Base-by-base conservation (phyloP, 345 rosid genomes). In the Aethionema arabicum region DNA sequence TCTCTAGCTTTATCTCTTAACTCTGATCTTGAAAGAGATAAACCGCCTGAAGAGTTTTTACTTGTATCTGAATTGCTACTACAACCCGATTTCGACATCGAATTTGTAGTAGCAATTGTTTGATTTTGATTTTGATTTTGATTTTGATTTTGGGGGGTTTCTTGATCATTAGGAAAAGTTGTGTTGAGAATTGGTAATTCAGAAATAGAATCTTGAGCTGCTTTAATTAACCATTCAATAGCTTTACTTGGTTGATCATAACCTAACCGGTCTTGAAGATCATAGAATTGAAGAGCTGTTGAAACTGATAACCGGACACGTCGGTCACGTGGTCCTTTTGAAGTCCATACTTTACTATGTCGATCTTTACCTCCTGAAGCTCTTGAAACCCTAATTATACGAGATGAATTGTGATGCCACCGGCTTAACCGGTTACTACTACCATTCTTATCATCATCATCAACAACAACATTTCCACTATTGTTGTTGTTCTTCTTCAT, bases 361-460 rank as follows among this genome's bases (percentile, higher is more conserved):
- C 99, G 80, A 74, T 93, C 99, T 77, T 93, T 93, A 2, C 99
- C 99, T 40, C 99, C 96, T 2, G 99, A 85, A 44, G 99, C 91
- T 57, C 97, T 71, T 0, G 99, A 87, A 79, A 90, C 99, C 93
- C 97, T 86, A 75, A 90, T 83, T 46, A 93, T 93, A 59, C 99
- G 62, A 0, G 96, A 88, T 0, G 91, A 83, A 31, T 82, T 81
- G 74, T 63, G 91, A 90, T 90, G 87, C 52, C 85, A 80, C 6
- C 86, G 77, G 58, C 70, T 77, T 77, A 53, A 44, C 61, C 66
- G 63, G 76, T 65, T 71, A 32, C 58, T 71, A 21, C 11, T 6
- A 40, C 61, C 43, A 13, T 66, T 1, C 15, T 21, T 42, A 27
- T 12, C 3, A 56, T 55, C 50, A 39, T 57, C 75, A 56, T 55